phyloP scores from a whole-genome alignment of 768 basidiomycete species.

The Leccinum longicurvipes region DNA sequence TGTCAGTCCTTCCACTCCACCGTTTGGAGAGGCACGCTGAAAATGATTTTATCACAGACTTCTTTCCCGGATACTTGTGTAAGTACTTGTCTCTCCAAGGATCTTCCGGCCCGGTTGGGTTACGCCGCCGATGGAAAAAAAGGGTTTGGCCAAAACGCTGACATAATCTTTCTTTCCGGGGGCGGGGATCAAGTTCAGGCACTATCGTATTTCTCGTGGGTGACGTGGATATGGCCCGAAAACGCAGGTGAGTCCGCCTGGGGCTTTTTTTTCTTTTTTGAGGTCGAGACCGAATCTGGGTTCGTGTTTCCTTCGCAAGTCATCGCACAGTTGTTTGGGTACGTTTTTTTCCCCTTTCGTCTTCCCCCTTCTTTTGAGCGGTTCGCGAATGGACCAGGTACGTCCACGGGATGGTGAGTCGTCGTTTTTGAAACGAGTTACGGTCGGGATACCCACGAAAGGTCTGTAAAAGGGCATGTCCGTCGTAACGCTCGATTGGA shows the following conservation, averaged over 20 bases:
- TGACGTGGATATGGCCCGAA: constrained; percentile 51
- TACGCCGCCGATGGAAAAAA: neutral
- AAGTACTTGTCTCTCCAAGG: constrained; percentile 8
- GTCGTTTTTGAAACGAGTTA: neutral
- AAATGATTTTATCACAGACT: constrained; percentile 25
- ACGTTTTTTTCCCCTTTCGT: constrained; percentile 9
- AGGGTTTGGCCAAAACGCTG: neutral
- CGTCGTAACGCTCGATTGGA: constrained; percentile 78
- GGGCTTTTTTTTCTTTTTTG: neutral
- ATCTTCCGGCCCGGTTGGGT: neutral
- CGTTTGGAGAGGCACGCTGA: neutral
- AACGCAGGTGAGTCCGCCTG: constrained; percentile 38
- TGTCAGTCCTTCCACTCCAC: constrained; percentile 35
- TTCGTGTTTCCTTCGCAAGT: constrained; percentile 24
- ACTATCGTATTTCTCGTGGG: constrained; percentile 58
- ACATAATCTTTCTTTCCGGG: constrained; percentile 13
- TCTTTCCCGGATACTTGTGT: constrained; percentile 47
- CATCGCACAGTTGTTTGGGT: constrained; percentile 49
- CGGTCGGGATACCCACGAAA: neutral
- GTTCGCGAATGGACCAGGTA: constrained; percentile 18
- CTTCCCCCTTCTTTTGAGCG: neutral
- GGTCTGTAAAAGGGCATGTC: constrained; percentile 50
- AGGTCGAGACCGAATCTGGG: neutral
- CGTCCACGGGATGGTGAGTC: constrained; percentile 44
- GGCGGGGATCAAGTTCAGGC: constrained; percentile 35